Evolutionary conservation across 2,329 filamentous ascomycete genomes (phyloP).

Genomic region (Bipolaris zeicola): DNA sequence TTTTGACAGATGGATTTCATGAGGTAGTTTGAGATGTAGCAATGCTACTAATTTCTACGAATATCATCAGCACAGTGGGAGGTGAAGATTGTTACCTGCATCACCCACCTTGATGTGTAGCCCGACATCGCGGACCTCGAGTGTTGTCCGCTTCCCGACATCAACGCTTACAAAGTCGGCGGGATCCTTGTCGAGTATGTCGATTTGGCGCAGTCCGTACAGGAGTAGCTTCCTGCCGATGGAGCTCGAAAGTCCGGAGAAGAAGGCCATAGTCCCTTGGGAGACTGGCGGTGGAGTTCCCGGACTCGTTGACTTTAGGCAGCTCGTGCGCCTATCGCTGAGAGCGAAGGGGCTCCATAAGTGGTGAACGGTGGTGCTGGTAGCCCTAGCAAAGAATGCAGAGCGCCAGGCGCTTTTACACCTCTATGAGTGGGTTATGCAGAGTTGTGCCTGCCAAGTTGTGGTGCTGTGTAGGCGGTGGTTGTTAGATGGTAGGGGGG

Average conservation of each 20-base stretch:
- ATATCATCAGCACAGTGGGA: conserved; percentile 21
- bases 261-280: conserved; percentile 62
- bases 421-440: conserved; percentile 1
- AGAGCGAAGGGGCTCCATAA: conserved; percentile 35
- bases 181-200: conserved; percentile 85
- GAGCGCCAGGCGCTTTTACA: conserved; percentile 7
- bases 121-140: conserved; percentile 87
- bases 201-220: conserved; percentile 81
- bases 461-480: conserved; percentile 1
- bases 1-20: conserved; percentile 71
- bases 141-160: conserved; percentile 77
- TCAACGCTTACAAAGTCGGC: conserved; percentile 86
- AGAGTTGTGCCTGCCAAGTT: conserved; percentile 17
- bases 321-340: conserved; percentile 38
- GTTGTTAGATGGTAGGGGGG: background rate
- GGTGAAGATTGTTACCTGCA: background rate
- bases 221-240: conserved; percentile 87
- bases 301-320: conserved; percentile 22
- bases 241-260: conserved; percentile 71
- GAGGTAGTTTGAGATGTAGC: conserved; percentile 69
- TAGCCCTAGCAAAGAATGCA: conserved; percentile 6
- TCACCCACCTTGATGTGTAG: conserved; percentile 73
- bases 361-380: conserved; percentile 16
- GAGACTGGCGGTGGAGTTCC: conserved; percentile 16
- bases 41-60: conserved; percentile 78